These are phyloP conservation scores for Chlorella sorokiniana DNA, from an alignment of 139 green algal species.

Conservation along the genomic window DNA sequence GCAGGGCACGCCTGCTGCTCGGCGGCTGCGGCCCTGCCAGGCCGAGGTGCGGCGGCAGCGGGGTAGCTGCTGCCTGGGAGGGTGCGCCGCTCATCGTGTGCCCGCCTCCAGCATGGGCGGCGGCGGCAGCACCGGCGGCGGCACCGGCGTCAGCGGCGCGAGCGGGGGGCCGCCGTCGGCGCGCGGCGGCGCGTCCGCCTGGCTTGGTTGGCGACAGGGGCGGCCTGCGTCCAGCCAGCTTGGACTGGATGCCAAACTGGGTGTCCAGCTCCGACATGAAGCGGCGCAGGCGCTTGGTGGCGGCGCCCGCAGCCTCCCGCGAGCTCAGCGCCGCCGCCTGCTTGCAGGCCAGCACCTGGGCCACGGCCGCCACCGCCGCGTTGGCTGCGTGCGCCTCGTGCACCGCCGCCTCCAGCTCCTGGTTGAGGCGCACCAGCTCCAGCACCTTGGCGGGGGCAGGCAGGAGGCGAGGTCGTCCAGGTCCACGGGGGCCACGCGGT, in stretches of 20 bases:
- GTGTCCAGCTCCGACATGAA: slow-evolving; percentile 56
- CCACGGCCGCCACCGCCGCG: slow-evolving; percentile 60
- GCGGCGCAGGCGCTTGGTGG: slow-evolving; percentile 46
- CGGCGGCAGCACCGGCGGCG: not conserved
- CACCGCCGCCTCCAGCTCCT: slow-evolving; percentile 35
- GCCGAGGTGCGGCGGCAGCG: not conserved
- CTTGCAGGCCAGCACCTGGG: slow-evolving; percentile 56
- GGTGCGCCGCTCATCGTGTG: not conserved
- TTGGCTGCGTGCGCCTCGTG: slow-evolving; percentile 46
- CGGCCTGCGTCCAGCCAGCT: not conserved
- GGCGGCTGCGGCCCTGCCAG: not conserved
- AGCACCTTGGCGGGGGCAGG: slow-evolving; percentile 42
- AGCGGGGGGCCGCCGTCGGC: not conserved
- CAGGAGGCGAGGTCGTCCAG: slow-evolving; percentile 16
- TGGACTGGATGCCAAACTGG: slow-evolving; percentile 42
- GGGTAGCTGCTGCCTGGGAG: too few species aligned
- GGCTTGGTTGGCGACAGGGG: slow-evolving; percentile 24
- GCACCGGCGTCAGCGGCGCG: not conserved
- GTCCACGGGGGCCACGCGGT: slow-evolving; percentile 16
- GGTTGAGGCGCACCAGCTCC: slow-evolving; percentile 42
- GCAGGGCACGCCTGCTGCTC: not conserved
- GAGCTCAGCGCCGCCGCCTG: slow-evolving; percentile 51
- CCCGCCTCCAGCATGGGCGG: not conserved
- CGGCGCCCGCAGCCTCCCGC: slow-evolving; percentile 28
- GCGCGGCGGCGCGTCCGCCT: not conserved